Percentiles rank a stretch among this genome's conserved stretches.
phyloP scores from a whole-genome alignment of 2,329 filamentous ascomycete genomes.

The Fonsecaea erecta region DNA sequence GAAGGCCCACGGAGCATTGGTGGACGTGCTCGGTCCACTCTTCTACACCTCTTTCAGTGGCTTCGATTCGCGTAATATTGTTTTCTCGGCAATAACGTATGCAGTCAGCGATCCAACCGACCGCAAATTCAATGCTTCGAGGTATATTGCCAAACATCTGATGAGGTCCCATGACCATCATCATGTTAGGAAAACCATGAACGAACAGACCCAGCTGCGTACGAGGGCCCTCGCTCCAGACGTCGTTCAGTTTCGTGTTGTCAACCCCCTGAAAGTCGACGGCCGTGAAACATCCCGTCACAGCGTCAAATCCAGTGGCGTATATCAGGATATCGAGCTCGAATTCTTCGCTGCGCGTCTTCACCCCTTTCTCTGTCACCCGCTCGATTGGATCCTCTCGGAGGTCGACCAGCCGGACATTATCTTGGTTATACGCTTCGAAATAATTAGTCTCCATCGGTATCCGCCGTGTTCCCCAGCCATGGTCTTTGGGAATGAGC shows the following conservation, averaged over 20 bases:
- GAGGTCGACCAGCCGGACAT: conserved; percentile 54
- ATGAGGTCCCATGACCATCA: conserved; percentile 61
- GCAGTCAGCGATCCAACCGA: conserved; percentile 47
- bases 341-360: conserved; percentile 32
- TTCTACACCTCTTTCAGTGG: conserved; percentile 47
- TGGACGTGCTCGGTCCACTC: conserved; percentile 57
- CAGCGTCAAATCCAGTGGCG: conserved; percentile 41
- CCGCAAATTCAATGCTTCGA: conserved; percentile 42
- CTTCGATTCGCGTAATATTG: conserved; percentile 40
- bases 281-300: conserved; percentile 38
- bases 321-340: conserved; percentile 38
- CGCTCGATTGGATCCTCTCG: conserved; percentile 47
- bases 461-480: conserved; percentile 49
- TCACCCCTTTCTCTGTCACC: conserved; percentile 17
- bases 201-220: conserved; percentile 38
- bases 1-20: conserved; percentile 50
- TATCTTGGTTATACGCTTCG: conserved; percentile 53
- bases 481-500: conserved; percentile 57
- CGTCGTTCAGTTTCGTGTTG: conserved; percentile 41
- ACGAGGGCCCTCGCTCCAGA: conserved; percentile 35
- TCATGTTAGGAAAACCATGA: conserved; percentile 54
- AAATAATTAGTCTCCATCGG: conserved; percentile 57
- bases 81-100: conserved; percentile 38
- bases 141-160: conserved; percentile 38
- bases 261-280: conserved; percentile 48